These are phyloP conservation scores for Cyberlindnera galapagoensis DNA, from an alignment of 805 yeast species.

Conservation along the genomic window DNA sequence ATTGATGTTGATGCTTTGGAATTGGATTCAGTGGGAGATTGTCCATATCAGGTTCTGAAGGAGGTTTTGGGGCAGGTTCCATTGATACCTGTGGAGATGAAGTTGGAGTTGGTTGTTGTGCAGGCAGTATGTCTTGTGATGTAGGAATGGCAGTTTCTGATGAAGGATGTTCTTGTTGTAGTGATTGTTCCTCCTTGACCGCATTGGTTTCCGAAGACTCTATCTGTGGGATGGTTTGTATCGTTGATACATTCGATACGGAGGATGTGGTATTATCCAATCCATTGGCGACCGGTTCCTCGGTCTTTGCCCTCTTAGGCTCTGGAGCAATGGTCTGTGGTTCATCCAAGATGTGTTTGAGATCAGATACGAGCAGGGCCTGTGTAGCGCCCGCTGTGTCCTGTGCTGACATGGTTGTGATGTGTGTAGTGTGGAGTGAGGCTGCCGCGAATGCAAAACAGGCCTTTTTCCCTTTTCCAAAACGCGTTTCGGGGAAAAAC, in stretches of 20 bases:
- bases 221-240: too few relatives aligned
- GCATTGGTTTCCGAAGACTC: not conserved
- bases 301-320: constrained; percentile 7
- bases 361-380: constrained; percentile 2
- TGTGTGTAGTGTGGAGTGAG: too few relatives aligned
- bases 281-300: constrained; percentile 1
- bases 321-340: constrained; percentile 3
- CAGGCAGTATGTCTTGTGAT: too few relatives aligned
- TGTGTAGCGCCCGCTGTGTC: constrained; percentile 9
- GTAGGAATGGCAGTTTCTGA: too few relatives aligned
- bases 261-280: too few relatives aligned
- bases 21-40: constrained; percentile 61
- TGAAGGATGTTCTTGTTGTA: constrained; percentile 3
- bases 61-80: constrained; percentile 71
- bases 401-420: constrained; percentile 11
- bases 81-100: constrained; percentile 8
- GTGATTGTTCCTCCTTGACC: not conserved
- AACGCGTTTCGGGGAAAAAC: too few relatives aligned
- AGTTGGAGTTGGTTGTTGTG: too few relatives aligned
- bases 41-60: constrained; percentile 65
- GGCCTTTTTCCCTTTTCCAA: too few relatives aligned
- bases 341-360: constrained; percentile 10
- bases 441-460: too few relatives aligned
- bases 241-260: too few relatives aligned
- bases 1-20: constrained; percentile 80